These are phyloP conservation scores for Ophiostoma sp. DNA, from an alignment of 2,329 filamentous ascomycete species.

Conservation along the genomic window DNA sequence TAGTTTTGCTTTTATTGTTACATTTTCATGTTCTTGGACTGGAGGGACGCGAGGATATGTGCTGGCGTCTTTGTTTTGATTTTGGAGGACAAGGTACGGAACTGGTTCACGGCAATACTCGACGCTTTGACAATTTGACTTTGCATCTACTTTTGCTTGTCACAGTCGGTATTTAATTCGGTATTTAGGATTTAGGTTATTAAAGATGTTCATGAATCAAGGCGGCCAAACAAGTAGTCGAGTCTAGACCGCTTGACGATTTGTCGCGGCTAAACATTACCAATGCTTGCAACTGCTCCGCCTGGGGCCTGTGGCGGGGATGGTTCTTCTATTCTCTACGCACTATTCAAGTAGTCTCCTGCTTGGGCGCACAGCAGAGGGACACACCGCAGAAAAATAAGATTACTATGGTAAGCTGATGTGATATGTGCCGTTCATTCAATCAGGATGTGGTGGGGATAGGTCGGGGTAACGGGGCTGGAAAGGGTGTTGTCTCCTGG, in stretches of 20 bases:
- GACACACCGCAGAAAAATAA: too few species aligned
- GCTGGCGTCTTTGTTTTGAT: neutral
- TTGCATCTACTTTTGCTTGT: neutral
- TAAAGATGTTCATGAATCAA: neutral
- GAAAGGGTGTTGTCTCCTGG: neutral
- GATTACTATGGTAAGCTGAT: too few species aligned
- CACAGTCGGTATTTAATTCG: neutral
- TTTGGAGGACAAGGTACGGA: neutral
- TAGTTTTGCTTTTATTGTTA: constrained; percentile 26
- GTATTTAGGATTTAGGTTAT: neutral
- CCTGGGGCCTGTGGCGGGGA: neutral
- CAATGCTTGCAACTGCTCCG: neutral
- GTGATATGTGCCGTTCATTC: too few species aligned
- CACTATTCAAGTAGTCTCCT: neutral
- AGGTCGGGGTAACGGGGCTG: neutral
- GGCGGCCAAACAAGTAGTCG: too few species aligned
- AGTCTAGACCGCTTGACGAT: neutral
- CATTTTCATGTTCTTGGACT: too few species aligned
- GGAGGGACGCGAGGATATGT: neutral
- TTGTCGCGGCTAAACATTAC: neutral
- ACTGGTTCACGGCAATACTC: neutral
- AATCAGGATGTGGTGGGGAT: neutral
- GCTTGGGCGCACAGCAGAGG: too few species aligned
- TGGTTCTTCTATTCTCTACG: neutral
- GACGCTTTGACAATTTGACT: neutral